Conservation (phyloP, 495 filamentous ascomycete genomes). For the Achaetomiella virescens region DNA sequence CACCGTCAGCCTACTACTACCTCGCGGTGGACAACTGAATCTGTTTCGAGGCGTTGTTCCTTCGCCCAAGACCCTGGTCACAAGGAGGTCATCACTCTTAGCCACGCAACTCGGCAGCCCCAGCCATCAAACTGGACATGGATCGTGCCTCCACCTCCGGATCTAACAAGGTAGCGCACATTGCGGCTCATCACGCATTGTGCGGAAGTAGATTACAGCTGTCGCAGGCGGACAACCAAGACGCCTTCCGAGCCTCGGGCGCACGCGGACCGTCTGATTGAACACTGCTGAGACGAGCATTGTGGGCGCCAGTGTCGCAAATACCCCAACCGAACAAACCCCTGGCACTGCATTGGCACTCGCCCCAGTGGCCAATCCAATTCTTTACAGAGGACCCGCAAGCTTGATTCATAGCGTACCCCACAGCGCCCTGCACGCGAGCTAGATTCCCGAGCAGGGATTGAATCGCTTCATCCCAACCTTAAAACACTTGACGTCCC, state of each 20-base stretch:
- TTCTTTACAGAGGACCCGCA: neutral
- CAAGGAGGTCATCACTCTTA: too few species aligned
- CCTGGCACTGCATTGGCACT: constrained; percentile 20
- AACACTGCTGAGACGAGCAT: constrained; percentile 30
- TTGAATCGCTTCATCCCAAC: constrained; percentile 30
- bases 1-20: too few species aligned
- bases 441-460: constrained; percentile 27
- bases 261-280: constrained; percentile 27
- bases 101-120: too few species aligned
- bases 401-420: neutral
- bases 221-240: constrained; percentile 16
- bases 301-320: constrained; percentile 27
- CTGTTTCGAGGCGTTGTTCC: too few species aligned
- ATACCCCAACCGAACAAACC: constrained; percentile 14
- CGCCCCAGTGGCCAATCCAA: constrained; percentile 18
- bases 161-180: neutral
- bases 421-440: constrained; percentile 7
- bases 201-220: constrained; percentile 15
- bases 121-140: too few species aligned
- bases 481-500: constrained; percentile 23
- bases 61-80: too few species aligned
- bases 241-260: constrained; percentile 14
- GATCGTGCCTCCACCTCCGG: too few species aligned
- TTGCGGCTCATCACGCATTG: constrained; percentile 1
- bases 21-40: too few species aligned